Evolutionary conservation across 148 eudicot genomes (phyloP).

Genomic region (Silene uniflora): DNA sequence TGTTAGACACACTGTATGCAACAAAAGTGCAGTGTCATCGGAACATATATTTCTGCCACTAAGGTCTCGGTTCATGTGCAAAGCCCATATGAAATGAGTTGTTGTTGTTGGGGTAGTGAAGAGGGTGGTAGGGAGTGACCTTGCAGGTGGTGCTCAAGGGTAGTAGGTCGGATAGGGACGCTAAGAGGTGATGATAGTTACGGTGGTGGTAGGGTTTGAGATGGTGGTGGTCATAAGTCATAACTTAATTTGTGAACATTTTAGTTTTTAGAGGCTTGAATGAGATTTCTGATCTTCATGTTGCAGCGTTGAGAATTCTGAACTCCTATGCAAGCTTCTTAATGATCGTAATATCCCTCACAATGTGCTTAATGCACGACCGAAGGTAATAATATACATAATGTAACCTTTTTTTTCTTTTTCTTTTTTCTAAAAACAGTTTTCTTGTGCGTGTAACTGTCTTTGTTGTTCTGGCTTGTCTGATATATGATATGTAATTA

Average conservation of each 20-base stretch:
- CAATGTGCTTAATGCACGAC: conserved; percentile 97
- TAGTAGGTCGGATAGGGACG: background rate
- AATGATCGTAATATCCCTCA: conserved; percentile 71
- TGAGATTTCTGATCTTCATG: conserved; percentile 22
- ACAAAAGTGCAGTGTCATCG: background rate
- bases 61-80: background rate
- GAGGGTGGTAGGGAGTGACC: background rate
- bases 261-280: background rate
- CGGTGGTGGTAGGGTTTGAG: background rate
- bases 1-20: background rate
- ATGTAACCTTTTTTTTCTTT: background rate
- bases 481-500: background rate
- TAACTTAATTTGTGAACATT: background rate
- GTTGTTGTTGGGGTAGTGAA: background rate
- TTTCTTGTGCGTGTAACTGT: background rate
- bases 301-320: conserved; percentile 97
- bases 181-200: background rate
- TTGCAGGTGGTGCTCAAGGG: background rate
- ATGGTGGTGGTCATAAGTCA: background rate
- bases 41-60: background rate
- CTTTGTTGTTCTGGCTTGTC: background rate
- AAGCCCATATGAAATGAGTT: background rate
- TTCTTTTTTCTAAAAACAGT: background rate
- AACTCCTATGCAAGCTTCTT: conserved; percentile 67
- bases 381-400: conserved; percentile 63